These are phyloP conservation scores for Paracoccidioides lutzii DNA, from an alignment of 2,329 filamentous ascomycete species.

Conservation along the genomic window DNA sequence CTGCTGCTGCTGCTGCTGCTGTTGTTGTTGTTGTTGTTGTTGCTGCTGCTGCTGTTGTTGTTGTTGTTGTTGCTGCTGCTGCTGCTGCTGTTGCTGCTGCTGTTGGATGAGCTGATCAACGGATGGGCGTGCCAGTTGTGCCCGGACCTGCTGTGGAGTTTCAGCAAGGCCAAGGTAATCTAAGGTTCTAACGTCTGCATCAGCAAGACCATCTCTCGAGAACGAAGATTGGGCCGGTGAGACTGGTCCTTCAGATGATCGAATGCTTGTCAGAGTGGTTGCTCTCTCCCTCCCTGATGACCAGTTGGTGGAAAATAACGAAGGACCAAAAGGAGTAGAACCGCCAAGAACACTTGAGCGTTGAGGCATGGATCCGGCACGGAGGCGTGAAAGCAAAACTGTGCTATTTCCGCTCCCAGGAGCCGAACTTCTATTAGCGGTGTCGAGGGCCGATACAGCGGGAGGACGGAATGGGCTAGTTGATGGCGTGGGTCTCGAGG, in stretches of 20 bases:
- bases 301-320: constrained; percentile 81
- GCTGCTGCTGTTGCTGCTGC: constrained; percentile 39
- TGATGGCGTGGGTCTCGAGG: constrained; percentile 72
- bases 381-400: constrained; percentile 67
- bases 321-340: constrained; percentile 65
- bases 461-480: constrained; percentile 74
- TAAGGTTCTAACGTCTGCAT: constrained; percentile 82
- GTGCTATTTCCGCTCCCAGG: constrained; percentile 47
- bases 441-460: constrained; percentile 28
- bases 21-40: constrained; percentile 30
- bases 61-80: constrained; percentile 27
- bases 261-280: constrained; percentile 78
- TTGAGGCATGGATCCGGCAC: constrained; percentile 90
- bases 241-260: constrained; percentile 72
- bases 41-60: constrained; percentile 34
- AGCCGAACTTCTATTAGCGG: constrained; percentile 23
- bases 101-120: constrained; percentile 40
- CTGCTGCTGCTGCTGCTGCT: constrained; percentile 34
- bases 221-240: constrained; percentile 80
- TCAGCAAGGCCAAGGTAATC: constrained; percentile 94
- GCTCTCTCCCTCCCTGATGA: constrained; percentile 66
- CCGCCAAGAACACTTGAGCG: constrained; percentile 54
- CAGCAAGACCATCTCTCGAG: constrained; percentile 69
- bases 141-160: constrained; percentile 68
- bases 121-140: constrained; percentile 53